A percentile compares a stretch with the other conserved stretches of the same genome.
phyloP scores from a whole-genome alignment of 441 rosid species.

The Macaranga tanarius region DNA sequence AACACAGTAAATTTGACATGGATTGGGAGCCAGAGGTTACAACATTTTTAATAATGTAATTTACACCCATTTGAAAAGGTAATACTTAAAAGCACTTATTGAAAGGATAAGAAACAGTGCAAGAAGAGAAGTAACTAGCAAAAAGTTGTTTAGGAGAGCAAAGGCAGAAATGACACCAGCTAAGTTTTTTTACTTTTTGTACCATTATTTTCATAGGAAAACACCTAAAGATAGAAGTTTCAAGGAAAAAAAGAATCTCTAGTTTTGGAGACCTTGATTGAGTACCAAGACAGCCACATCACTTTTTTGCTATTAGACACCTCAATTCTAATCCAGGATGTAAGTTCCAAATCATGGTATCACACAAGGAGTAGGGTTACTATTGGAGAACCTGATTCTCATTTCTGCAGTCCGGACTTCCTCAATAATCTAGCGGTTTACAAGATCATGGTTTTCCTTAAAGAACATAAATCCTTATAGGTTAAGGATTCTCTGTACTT shows the following conservation, averaged over 20 bases:
- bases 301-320: no score
- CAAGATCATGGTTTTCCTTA: not conserved
- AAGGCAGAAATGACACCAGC: not conserved
- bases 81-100: not conserved
- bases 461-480: no score
- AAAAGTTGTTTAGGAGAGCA: not conserved
- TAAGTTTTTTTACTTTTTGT: not conserved
- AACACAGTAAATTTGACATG: not conserved
- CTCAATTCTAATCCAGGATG: not conserved
- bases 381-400: not conserved
- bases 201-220: not conserved
- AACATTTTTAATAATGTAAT: not conserved
- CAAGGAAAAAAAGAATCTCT: not conserved
- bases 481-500: no score
- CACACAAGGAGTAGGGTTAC: not conserved
- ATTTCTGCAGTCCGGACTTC: not conserved
- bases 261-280: no score
- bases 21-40: not conserved
- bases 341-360: not conserved
- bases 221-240: no score
- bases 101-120: not conserved
- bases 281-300: not conserved
- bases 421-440: not conserved
- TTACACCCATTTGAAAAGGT: not conserved
- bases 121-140: not conserved